A percentile compares a stretch with the other conserved stretches of the same genome.
phyloP scores from a whole-genome alignment of 2,329 filamentous ascomycete species.

The Colletotrichum tanaceti region DNA sequence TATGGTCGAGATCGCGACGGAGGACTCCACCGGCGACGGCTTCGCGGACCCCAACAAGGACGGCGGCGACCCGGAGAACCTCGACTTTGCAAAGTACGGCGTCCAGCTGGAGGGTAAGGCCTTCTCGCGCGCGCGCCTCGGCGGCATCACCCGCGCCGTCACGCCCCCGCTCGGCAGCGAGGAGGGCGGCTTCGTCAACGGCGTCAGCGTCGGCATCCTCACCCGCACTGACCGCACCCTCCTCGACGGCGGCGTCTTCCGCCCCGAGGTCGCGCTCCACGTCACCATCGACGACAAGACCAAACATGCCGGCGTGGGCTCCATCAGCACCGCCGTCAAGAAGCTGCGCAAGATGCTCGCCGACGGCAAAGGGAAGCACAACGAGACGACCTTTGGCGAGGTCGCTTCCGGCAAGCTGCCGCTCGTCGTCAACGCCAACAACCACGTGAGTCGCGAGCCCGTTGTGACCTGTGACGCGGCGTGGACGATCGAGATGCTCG shows the following conservation, averaged over 20 bases:
- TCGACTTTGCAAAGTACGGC: constrained; percentile 55
- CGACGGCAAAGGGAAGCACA: constrained; percentile 50
- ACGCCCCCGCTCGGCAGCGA: constrained; percentile 50
- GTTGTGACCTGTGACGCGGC: background rate
- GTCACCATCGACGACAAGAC: constrained; percentile 52
- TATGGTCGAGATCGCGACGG: constrained; percentile 60
- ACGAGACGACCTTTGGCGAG: constrained; percentile 50
- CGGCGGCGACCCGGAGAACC: constrained; percentile 45
- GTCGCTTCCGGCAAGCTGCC: constrained; percentile 53
- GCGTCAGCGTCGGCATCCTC: constrained; percentile 57
- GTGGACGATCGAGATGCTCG: background rate
- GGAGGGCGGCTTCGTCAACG: constrained; percentile 49
- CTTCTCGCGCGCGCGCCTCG: constrained; percentile 56
- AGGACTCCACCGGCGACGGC: constrained; percentile 61
- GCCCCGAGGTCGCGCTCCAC: constrained; percentile 57
- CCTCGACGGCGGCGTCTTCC: constrained; percentile 55
- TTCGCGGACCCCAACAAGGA: constrained; percentile 46
- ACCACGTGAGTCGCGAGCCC: constrained; percentile 24
- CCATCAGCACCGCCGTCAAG: constrained; percentile 45
- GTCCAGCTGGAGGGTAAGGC: constrained; percentile 54
- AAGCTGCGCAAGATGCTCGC: constrained; percentile 52
- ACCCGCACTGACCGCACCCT: constrained; percentile 52
- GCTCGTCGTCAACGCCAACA: constrained; percentile 52
- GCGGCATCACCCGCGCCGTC: constrained; percentile 57
- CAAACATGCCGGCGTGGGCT: constrained; percentile 45